These are phyloP conservation scores for Debaryomyces robertsiae DNA, from an alignment of 1,139 yeast genomes.

Conservation along the genomic window DNA sequence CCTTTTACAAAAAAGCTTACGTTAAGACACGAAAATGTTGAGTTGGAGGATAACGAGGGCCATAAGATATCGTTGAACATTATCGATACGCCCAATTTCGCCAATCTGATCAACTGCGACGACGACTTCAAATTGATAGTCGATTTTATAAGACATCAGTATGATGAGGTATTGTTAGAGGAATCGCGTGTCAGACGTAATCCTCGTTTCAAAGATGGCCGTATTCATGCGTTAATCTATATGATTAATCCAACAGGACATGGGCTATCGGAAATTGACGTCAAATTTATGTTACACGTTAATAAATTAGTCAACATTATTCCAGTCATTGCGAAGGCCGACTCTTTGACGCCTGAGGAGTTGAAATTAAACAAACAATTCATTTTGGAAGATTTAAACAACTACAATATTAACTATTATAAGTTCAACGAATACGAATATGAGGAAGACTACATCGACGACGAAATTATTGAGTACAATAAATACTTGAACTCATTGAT, in stretches of 20 bases:
- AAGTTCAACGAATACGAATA: constrained; percentile 53
- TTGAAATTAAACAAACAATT: constrained; percentile 39
- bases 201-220: constrained; percentile 50
- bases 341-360: constrained; percentile 42
- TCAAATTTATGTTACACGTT: constrained; percentile 43
- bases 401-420: constrained; percentile 44
- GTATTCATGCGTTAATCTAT: constrained; percentile 50
- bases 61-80: constrained; percentile 51
- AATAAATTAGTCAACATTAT: constrained; percentile 46
- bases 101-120: constrained; percentile 59
- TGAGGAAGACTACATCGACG: constrained; percentile 51
- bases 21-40: constrained; percentile 52
- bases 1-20: constrained; percentile 46
- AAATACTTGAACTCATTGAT: constrained; percentile 44
- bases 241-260: constrained; percentile 53
- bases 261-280: constrained; percentile 47
- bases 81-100: constrained; percentile 75
- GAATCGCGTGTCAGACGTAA: constrained; percentile 51
- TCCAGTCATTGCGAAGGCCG: constrained; percentile 48
- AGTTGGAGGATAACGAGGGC: constrained; percentile 54
- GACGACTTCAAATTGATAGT: constrained; percentile 49
- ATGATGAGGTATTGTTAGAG: constrained; percentile 52
- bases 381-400: constrained; percentile 45
- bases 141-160: constrained; percentile 52
- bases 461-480: constrained; percentile 52